Evolutionary conservation across 148 eudicot genomes (phyloP).

Genomic region (Arbutus unedo): DNA sequence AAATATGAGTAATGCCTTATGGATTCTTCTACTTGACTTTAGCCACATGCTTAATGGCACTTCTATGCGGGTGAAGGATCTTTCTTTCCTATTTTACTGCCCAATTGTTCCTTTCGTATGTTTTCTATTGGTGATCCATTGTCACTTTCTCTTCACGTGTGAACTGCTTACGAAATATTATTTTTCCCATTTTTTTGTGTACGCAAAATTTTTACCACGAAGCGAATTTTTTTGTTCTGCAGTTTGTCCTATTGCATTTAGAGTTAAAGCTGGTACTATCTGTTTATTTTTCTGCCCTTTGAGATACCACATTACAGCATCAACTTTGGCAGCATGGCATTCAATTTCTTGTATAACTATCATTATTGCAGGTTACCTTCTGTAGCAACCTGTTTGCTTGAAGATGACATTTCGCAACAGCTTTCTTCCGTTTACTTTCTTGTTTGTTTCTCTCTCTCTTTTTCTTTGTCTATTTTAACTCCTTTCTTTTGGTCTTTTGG

Average conservation of each 20-base stretch:
- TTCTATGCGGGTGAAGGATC: background rate
- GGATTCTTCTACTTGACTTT: background rate
- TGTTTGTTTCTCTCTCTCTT: background rate
- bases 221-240: too few species aligned
- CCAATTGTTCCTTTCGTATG: background rate
- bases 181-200: background rate
- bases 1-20: background rate
- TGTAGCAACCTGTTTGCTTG: background rate
- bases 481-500: background rate
- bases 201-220: background rate
- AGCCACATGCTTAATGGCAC: constrained; percentile 4
- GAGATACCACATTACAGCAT: background rate
- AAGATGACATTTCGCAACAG: background rate
- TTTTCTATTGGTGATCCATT: background rate
- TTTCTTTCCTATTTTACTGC: background rate
- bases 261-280: background rate
- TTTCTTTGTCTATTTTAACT: background rate
- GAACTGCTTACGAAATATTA: background rate
- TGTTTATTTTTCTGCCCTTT: background rate
- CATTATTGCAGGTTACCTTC: background rate
- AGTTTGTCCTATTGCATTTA: background rate
- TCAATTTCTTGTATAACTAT: background rate
- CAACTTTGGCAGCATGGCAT: background rate
- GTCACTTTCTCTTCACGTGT: too few species aligned
- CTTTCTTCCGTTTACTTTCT: background rate